Percentiles rank a stretch among this genome's conserved stretches.
Evolutionary conservation across 345 rosid species (phyloP).

Genomic region (Corymbia maculata): DNA sequence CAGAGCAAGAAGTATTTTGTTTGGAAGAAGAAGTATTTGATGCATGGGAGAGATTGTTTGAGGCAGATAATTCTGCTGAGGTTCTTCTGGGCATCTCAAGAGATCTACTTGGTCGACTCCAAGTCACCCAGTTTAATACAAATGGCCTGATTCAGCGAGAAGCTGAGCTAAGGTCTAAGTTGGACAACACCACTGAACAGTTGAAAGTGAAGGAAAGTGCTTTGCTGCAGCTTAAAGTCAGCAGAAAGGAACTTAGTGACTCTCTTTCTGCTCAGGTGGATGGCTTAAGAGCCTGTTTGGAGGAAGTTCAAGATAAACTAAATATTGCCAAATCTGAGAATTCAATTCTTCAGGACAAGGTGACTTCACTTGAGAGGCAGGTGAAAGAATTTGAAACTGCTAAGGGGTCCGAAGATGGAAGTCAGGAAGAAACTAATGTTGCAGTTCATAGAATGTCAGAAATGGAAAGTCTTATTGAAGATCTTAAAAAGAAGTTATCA

Average conservation of each 20-base stretch:
- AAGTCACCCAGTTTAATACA: conserved; percentile 55
- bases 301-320: conserved; percentile 46
- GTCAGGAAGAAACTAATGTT: conserved; percentile 7
- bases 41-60: conserved; percentile 45
- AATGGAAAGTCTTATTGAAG: conserved; percentile 26
- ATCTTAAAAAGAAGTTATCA: conserved; percentile 32
- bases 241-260: conserved; percentile 30
- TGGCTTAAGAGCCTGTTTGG: conserved; percentile 38
- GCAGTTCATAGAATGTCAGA: background rate
- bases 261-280: conserved; percentile 41
- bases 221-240: conserved; percentile 41
- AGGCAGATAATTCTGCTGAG: conserved; percentile 67
- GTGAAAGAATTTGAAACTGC: conserved; percentile 15
- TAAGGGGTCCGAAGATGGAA: conserved; percentile 5
- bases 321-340: conserved; percentile 42
- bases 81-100: conserved; percentile 56
- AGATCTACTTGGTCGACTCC: conserved; percentile 58
- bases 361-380: conserved; percentile 47
- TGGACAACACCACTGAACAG: conserved; percentile 25
- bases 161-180: conserved; percentile 38
- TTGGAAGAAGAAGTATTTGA: conserved; percentile 61
- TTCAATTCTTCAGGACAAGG: conserved; percentile 37
- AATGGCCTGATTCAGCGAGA: conserved; percentile 54
- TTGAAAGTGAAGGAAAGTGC: conserved; percentile 45
- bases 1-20: conserved; percentile 44